A percentile compares a stretch with the other conserved stretches of the same genome.
phyloP scores from a whole-genome alignment of 2,329 filamentous ascomycete genomes.

The Epichloe gansuensis region DNA sequence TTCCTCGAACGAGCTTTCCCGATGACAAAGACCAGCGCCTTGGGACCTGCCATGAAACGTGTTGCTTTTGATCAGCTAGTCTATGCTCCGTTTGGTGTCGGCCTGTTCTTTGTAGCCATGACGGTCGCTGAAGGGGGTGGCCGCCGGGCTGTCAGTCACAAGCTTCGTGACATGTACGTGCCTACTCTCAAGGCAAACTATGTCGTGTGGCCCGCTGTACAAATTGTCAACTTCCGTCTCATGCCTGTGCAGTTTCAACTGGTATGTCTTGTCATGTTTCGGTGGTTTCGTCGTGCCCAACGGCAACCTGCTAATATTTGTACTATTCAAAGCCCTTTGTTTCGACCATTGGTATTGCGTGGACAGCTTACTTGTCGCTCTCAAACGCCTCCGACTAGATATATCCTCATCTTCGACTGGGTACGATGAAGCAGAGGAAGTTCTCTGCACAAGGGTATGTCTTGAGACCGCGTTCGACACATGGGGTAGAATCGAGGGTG shows the following conservation, averaged over 20 bases:
- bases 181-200: conserved; percentile 94
- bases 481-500: not conserved
- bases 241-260: conserved; percentile 95
- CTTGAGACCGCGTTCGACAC: not conserved
- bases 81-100: conserved; percentile 82
- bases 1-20: conserved; percentile 76
- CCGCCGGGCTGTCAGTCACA: conserved; percentile 61
- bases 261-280: conserved; percentile 40
- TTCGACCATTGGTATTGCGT: conserved; percentile 88
- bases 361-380: conserved; percentile 92
- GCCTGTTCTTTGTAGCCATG: conserved; percentile 90
- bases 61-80: conserved; percentile 87
- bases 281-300: conserved; percentile 14
- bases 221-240: conserved; percentile 90
- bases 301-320: not conserved
- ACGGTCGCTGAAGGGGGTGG: conserved; percentile 93
- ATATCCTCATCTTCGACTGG: not conserved
- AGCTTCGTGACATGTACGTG: conserved; percentile 87
- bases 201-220: conserved; percentile 86
- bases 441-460: not conserved
- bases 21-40: conserved; percentile 62
- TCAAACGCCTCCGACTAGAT: conserved; percentile 71
- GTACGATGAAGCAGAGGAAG: not conserved
- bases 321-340: conserved; percentile 68
- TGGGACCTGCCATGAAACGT: conserved; percentile 71